phyloP scores from a whole-genome alignment of 148 eudicot genomes.

The Arbutus unedo region DNA sequence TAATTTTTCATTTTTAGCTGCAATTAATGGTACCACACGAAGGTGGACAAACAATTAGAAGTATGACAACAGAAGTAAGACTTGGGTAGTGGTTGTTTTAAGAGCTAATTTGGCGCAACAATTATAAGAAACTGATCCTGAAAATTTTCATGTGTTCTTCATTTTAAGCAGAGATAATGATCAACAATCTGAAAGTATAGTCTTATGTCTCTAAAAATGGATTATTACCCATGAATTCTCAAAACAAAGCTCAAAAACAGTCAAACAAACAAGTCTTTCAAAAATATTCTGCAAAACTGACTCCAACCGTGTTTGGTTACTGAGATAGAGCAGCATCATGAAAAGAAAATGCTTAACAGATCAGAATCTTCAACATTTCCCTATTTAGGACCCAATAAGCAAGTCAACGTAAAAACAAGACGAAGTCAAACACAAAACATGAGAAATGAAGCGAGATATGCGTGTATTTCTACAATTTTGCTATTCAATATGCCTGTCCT shows the following conservation, averaged over 20 bases:
- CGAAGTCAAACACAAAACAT: not conserved
- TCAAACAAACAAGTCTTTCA: not conserved
- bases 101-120: not conserved
- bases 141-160: not conserved
- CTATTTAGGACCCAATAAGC: not conserved
- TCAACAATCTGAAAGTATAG: not conserved
- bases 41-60: not conserved
- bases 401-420: not conserved
- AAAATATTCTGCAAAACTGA: no score
- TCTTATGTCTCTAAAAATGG: not conserved
- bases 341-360: not conserved
- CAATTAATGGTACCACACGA: conserved; percentile 24
- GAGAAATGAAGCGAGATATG: not conserved
- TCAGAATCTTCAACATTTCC: not conserved
- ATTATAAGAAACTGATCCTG: not conserved
- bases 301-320: not conserved
- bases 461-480: not conserved
- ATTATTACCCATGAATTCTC: not conserved
- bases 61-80: not conserved
- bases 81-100: no score
- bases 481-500: not conserved
- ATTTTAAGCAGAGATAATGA: not conserved
- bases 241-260: not conserved
- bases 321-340: not conserved
- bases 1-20: conserved; percentile 53